Conservation (phyloP, 306 rosid species). For the Cicer judaicum region DNA sequence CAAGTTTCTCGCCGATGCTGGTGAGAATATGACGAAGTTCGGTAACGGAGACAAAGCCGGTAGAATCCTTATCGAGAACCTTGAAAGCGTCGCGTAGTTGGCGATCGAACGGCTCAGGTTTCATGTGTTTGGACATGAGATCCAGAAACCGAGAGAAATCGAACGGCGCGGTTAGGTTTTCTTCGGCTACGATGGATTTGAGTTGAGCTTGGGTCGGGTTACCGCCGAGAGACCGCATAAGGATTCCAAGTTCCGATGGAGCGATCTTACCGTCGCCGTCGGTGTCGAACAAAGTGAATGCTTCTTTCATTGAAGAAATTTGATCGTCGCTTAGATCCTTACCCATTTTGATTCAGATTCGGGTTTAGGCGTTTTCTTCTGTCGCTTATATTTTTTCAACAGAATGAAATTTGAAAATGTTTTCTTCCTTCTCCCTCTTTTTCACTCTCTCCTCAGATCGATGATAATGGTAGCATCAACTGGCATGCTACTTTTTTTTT, state of each 20-base stretch:
- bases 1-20: conserved; percentile 95
- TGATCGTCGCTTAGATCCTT: conserved; percentile 95
- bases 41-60: conserved; percentile 78
- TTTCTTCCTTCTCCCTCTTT: neutral
- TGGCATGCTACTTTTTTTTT: neutral
- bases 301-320: conserved; percentile 90
- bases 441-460: neutral
- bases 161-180: conserved; percentile 79
- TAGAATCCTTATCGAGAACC: conserved; percentile 87
- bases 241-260: conserved; percentile 96
- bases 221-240: conserved; percentile 95
- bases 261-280: conserved; percentile 92
- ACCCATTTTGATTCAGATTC: conserved; percentile 58
- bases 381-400: neutral
- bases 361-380: conserved; percentile 34
- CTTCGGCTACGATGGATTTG: conserved; percentile 79
- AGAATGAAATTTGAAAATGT: conserved; percentile 27
- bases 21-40: conserved; percentile 97
- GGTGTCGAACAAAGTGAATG: conserved; percentile 90
- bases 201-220: conserved; percentile 99
- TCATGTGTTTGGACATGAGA: conserved; percentile 93
- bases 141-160: conserved; percentile 86
- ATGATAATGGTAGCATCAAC: neutral
- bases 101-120: conserved; percentile 95
- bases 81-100: conserved; percentile 95